phyloP scores from a whole-genome alignment of 1,284 basidiomycete species.

The Calocybe gambosa region DNA sequence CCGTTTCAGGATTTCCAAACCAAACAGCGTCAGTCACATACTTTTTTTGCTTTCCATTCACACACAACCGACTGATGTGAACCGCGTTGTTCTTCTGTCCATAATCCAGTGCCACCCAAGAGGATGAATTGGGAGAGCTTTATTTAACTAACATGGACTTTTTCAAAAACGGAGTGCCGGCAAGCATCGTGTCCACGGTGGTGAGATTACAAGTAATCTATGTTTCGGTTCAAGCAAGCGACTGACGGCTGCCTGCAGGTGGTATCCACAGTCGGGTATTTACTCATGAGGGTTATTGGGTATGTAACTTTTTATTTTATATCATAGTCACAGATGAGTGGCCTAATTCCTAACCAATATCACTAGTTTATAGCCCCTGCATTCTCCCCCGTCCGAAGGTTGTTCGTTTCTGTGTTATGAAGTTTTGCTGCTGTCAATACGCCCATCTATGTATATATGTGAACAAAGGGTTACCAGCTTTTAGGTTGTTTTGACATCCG shows the following conservation, averaged over 20 bases:
- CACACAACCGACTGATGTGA: constrained; percentile 13
- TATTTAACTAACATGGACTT: constrained; percentile 88
- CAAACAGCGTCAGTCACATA: constrained; percentile 78
- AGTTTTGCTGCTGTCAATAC: not conserved
- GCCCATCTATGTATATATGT: not conserved
- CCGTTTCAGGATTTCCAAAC: constrained; percentile 96
- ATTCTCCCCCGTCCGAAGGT: too few relatives aligned
- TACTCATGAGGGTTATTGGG: constrained; percentile 68
- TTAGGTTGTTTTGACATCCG: not conserved
- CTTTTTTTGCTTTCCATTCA: not conserved
- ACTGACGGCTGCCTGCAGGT: constrained; percentile 39
- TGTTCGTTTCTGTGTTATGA: not conserved
- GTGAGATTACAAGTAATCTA: constrained; percentile 36
- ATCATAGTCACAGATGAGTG: not conserved
- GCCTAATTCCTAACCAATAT: not conserved
- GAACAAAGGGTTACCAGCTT: not conserved
- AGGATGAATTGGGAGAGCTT: constrained; percentile 89
- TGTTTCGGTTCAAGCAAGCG: constrained; percentile 8
- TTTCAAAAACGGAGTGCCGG: constrained; percentile 89
- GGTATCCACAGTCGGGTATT: constrained; percentile 77
- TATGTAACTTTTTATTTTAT: constrained; percentile 20
- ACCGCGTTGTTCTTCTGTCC: constrained; percentile 10
- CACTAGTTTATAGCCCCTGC: not conserved
- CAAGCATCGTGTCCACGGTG: constrained; percentile 80
- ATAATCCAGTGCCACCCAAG: constrained; percentile 74